A percentile compares a stretch with the other conserved stretches of the same genome.
These are phyloP conservation scores for Trichophyton schoenleinii DNA, from an alignment of 2,329 filamentous ascomycete species.

Conservation along the genomic window DNA sequence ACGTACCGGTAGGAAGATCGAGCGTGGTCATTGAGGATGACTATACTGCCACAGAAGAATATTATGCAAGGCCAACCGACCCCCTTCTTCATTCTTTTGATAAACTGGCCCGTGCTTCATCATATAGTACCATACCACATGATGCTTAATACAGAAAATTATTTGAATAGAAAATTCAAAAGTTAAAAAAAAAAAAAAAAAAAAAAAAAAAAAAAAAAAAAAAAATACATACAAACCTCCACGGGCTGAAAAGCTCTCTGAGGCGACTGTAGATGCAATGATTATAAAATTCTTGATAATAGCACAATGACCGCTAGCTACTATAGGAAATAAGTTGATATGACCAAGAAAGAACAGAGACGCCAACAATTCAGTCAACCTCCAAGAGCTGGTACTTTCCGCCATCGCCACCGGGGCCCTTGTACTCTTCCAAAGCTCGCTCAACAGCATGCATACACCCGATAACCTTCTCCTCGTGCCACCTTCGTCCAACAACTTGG, in stretches of 20 bases:
- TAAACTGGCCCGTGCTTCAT: background rate
- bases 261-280: background rate
- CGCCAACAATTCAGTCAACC: constrained; percentile 20
- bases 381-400: constrained; percentile 27
- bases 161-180: background rate
- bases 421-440: constrained; percentile 49
- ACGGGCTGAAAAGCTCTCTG: background rate
- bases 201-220: too few relatives aligned
- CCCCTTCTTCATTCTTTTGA: background rate
- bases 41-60: background rate
- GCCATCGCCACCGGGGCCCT: constrained; percentile 23
- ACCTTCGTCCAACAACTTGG: constrained; percentile 64
- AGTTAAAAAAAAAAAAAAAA: too few relatives aligned
- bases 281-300: background rate
- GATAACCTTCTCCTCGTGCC: constrained; percentile 82
- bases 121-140: background rate
- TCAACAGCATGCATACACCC: constrained; percentile 69
- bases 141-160: background rate
- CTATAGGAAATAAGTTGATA: background rate
- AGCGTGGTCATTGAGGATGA: background rate
- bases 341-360: background rate
- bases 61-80: background rate
- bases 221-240: background rate
- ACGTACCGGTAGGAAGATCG: background rate
- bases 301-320: background rate